Evolutionary conservation across 805 yeast species (phyloP), one percentile per base, ranked within the genome.

Genomic region (Ogataea dorogensis): DNA sequence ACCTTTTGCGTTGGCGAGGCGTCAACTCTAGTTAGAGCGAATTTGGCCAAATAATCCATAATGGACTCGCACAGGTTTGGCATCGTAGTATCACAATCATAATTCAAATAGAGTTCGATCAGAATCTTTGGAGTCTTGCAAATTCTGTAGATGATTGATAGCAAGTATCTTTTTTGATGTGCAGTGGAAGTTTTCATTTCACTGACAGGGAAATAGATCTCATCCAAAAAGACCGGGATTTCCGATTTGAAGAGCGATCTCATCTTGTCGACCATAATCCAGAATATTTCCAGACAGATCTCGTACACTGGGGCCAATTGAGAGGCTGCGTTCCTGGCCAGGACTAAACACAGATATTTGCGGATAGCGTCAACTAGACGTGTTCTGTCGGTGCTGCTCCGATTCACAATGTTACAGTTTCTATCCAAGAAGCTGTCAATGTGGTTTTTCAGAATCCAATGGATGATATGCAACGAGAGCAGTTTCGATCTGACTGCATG

Each of bases 401-500:
- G 63, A 18, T 73, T 69, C 24, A 64, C 63, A 57, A 85, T 64
- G 34, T 70, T 72, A 26, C 79, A 74, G 36, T 71, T 68, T 29
- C 67, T 72, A 42, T 84, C 75, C 34, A 80, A 56, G 57, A 93
- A 88, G 8, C 88, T 78, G 31, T 84, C 87, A 54, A 87, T 81
- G 55, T 91, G 93, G 45, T 88, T 86, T 56, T 79, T 81, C 44
- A 93, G 70, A 23, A 89, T 85, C 35, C 88, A 81, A 57, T 89
- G 94, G 38, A 93, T 78, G 36, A 91, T 75, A 55, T 89, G 95
- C 49, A 93, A 69, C 2, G 98, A 86, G 21, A 94, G 68, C 42
- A 93, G 66, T 59, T 93, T 93, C 1, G 97, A 87, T 53, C 98
- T 77, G 47, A 93, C 87, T 2, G 91, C 83, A 54, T 91, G 96